These are phyloP conservation scores for Aspergillus leporis DNA, from an alignment of 495 filamentous ascomycete species.

Conservation along the genomic window DNA sequence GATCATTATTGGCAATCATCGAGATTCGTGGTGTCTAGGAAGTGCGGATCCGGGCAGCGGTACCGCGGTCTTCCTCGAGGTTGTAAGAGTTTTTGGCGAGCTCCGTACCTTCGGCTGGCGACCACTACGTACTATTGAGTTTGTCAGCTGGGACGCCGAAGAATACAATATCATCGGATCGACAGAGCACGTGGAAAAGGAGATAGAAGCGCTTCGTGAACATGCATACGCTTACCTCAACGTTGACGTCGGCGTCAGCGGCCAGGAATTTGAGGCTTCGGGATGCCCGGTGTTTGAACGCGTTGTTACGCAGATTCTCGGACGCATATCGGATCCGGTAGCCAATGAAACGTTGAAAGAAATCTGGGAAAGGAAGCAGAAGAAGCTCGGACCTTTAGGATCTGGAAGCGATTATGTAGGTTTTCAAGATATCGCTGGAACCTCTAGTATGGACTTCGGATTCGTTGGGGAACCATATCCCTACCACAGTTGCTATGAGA, in stretches of 20 bases:
- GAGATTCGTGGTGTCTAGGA: conserved; percentile 91
- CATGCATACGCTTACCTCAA: conserved; percentile 85
- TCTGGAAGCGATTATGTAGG: conserved; percentile 86
- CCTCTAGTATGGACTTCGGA: conserved; percentile 81
- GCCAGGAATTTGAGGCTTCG: conserved; percentile 69
- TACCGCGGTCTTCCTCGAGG: conserved; percentile 87
- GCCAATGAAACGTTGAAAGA: conserved; percentile 71
- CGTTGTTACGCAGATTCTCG: conserved; percentile 68
- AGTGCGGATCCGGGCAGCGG: conserved; percentile 83
- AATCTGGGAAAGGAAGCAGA: conserved; percentile 70
- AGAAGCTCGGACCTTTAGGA: conserved; percentile 64
- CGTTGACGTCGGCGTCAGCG: conserved; percentile 81
- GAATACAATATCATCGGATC: conserved; percentile 94
- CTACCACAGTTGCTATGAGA: conserved; percentile 85
- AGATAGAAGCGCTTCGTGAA: conserved; percentile 55
- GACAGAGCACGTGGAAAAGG: conserved; percentile 87
- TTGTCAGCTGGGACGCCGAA: conserved; percentile 91
- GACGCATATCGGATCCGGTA: conserved; percentile 69
- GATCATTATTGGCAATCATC: conserved; percentile 90
- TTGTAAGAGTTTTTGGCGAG: conserved; percentile 79
- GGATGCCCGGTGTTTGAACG: conserved; percentile 77
- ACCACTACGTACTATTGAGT: conserved; percentile 89
- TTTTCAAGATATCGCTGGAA: conserved; percentile 93
- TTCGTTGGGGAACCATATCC: conserved; percentile 73
- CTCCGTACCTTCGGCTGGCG: conserved; percentile 76